A percentile compares a stretch with the other conserved stretches of the same genome.
phyloP scores from a whole-genome alignment of 495 filamentous ascomycete species.

The Trichoderma virens region DNA sequence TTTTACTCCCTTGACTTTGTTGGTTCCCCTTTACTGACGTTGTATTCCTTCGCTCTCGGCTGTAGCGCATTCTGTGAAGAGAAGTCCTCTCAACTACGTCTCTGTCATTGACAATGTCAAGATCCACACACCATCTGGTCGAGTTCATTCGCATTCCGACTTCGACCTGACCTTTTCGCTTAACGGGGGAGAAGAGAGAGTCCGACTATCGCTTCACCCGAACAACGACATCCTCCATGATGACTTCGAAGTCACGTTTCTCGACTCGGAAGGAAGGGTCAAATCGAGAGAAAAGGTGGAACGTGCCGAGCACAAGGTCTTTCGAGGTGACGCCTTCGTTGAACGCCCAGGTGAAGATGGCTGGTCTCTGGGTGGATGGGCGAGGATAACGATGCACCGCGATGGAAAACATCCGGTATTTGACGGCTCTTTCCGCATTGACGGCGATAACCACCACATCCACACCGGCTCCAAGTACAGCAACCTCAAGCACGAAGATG shows the following conservation, averaged over 20 bases:
- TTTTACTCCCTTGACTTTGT: too few relatives aligned
- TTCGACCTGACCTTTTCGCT: slow-evolving; percentile 80
- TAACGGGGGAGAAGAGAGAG: slow-evolving; percentile 53
- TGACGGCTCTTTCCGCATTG: slow-evolving; percentile 79
- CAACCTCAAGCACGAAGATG: slow-evolving; percentile 62
- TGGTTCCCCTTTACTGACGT: neutral
- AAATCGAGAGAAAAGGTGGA: slow-evolving; percentile 54
- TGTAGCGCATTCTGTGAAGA: slow-evolving; percentile 62
- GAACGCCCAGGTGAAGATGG: slow-evolving; percentile 48
- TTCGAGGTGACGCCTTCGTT: slow-evolving; percentile 70
- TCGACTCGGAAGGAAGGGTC: slow-evolving; percentile 61
- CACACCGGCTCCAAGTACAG: slow-evolving; percentile 69
- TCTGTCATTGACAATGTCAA: slow-evolving; percentile 64
- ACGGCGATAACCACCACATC: slow-evolving; percentile 79
- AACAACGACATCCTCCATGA: slow-evolving; percentile 84
- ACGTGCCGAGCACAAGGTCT: slow-evolving; percentile 69
- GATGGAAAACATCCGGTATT: slow-evolving; percentile 80
- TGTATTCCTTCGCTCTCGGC: neutral
- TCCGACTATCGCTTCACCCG: slow-evolving; percentile 79
- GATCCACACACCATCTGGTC: slow-evolving; percentile 71
- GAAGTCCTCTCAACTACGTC: slow-evolving; percentile 69
- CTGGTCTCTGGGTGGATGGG: slow-evolving; percentile 82
- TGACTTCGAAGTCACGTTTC: slow-evolving; percentile 63
- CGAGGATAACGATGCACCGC: slow-evolving; percentile 63
- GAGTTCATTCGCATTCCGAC: slow-evolving; percentile 66